Evolutionary conservation across 768 basidiomycete genomes (phyloP).

Genomic region (Lentinula sp.): DNA sequence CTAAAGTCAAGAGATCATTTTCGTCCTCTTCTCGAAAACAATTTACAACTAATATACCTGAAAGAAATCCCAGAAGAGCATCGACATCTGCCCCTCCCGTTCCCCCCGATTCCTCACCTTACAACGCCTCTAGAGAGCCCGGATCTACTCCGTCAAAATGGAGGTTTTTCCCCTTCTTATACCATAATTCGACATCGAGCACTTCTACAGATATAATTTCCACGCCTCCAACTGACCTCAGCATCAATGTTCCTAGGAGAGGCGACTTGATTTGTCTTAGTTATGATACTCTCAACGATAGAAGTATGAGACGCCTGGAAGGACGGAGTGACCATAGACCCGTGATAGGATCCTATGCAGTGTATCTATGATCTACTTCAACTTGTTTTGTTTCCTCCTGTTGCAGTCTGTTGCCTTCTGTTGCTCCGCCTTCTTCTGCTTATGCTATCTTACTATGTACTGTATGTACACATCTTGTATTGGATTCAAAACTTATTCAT

Average conservation of each 20-base stretch:
- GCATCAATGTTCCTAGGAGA: constrained; percentile 29
- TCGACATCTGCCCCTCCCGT: constrained; percentile 9
- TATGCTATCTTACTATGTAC: not conserved
- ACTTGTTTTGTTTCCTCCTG: not conserved
- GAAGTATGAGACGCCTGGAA: constrained; percentile 67
- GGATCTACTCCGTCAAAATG: constrained; percentile 25
- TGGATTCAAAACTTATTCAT: not conserved
- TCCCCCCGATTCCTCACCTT: not conserved
- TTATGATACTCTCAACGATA: constrained; percentile 73
- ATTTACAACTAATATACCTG: not conserved
- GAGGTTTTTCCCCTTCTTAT: constrained; percentile 38
- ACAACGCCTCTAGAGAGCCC: constrained; percentile 5
- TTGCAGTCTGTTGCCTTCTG: too few species aligned
- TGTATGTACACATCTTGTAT: not conserved
- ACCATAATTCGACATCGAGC: constrained; percentile 22
- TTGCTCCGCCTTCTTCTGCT: not conserved
- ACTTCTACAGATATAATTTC: constrained; percentile 9
- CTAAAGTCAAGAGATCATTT: not conserved
- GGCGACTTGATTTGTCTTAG: constrained; percentile 71
- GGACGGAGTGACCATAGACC: constrained; percentile 83
- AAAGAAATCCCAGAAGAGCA: constrained; percentile 10
- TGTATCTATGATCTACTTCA: constrained; percentile 45
- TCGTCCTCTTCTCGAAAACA: constrained; percentile 4
- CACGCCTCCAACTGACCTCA: constrained; percentile 8
- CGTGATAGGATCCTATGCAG: constrained; percentile 73